Evolutionary conservation across 169 alveolate species (phyloP), one percentile per base, ranked within the genome.

Genomic region (Plasmodium vivax): DNA sequence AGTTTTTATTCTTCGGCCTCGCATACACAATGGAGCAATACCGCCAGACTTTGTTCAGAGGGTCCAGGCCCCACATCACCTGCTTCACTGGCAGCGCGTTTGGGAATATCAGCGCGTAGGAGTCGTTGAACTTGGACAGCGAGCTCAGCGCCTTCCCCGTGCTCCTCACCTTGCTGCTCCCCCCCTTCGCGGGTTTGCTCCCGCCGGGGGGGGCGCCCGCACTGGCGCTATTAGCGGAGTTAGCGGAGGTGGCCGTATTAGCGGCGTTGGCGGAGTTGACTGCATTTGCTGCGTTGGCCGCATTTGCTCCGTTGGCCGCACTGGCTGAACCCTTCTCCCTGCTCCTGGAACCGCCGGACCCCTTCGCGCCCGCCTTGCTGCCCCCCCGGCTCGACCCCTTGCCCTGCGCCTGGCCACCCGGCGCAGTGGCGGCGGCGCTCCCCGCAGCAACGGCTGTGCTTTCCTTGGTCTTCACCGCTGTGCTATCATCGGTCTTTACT

Each of bases 21-120:
- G 97, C 97, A 62, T 96, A 96, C 19, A 96, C 97, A 43, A 96
- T 95, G 62, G 94, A 80, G 41, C 97, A 96, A 45, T 84, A 85
- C 4, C 97, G 58, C 97, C 97, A 96, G 10, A 82, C 93, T 19
- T 96, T 92, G 54, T 85, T 85, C 38, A 95, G 81, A 12, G 88
- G 93, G 51, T 96, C 96, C 19, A 85, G 73, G 4, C 97, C 97
- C 97, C 97, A 96, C 83, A 96, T 96, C 10, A 93, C 95, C 41
- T 84, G 95, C 71, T 96, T 96, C 82, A 95, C 95, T 19, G 97
- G 97, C 41, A 82, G 84, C 8, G 97, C 97, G 14, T 96, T 96
- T 30, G 97, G 97, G 62, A 96, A 96, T 36, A 87, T 77, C 68
- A 87, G 32, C 3, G 94, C 94, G 68, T 87, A 87, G 1, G 94